Percentiles rank a stretch among this genome's conserved stretches.
These are phyloP conservation scores for Decorospora gaudefroyi DNA, from an alignment of 2,329 filamentous ascomycete genomes.

Conservation along the genomic window DNA sequence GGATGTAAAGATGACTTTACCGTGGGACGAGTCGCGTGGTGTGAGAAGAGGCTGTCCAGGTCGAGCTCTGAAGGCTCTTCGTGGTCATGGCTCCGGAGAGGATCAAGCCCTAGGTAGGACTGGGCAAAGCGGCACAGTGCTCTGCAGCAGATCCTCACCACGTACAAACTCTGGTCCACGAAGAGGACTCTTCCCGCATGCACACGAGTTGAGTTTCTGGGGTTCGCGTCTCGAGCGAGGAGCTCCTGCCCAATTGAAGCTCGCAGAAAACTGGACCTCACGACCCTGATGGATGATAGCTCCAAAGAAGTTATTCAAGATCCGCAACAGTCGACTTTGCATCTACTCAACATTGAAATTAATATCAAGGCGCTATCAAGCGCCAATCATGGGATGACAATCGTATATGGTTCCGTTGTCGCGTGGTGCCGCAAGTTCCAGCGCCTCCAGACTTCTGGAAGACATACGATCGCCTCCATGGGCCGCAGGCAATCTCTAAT, in stretches of 20 bases:
- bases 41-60: conserved; percentile 1
- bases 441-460: conserved; percentile 19
- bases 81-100: not conserved
- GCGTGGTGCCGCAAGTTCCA: conserved; percentile 11
- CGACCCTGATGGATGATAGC: conserved; percentile 2
- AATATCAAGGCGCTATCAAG: not conserved
- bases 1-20: conserved; percentile 16
- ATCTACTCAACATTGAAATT: not conserved
- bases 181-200: no score
- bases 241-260: no score
- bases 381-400: conserved; percentile 3
- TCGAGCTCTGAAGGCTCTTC: not conserved
- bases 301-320: not conserved
- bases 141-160: no score
- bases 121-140: no score
- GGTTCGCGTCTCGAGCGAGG: no score
- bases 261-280: no score
- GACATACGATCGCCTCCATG: conserved; percentile 18
- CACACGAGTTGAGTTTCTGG: no score
- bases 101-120: conserved; percentile 6
- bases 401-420: conserved; percentile 7
- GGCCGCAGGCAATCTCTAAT: conserved; percentile 19
- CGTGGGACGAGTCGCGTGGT: conserved; percentile 20
- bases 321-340: not conserved
- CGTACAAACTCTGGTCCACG: no score